Base-by-base conservation (phyloP, 345 rosid species). In the Eucalyptus melliodora region DNA sequence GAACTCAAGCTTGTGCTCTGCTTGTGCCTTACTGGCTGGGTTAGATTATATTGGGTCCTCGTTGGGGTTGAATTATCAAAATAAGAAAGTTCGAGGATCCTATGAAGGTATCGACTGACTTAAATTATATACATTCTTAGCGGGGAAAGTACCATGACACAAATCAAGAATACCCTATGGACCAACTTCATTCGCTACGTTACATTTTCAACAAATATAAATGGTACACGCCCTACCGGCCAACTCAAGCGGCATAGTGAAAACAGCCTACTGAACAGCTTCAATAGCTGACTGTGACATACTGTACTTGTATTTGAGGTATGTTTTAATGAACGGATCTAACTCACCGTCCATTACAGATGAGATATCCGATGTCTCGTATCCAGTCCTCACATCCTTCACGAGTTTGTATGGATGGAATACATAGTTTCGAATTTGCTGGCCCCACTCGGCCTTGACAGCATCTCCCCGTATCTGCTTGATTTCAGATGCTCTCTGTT, bases 361-460 rank as follows among this genome's bases (percentile, higher is more conserved):
- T 50, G 92, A 80, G 87, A 98, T 93, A 91, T 97, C 99, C 4
- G 98, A 95, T 83, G 99, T 97, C 91, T 96, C 99, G 2, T 90
- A 86, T 45, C 96, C 93, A 16, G 98, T 96, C 67, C 99, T 91
- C 8, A 97, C 96, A 88, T 98, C 99, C 89, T 98, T 97, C 72
- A 98, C 98, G 16, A 98, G 96, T 92, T 98, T 98, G 93, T 98
- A 97, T 3, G 99, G 99, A 93, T 98, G 99, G 93, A 98, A 97
- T 37, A 98, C 99, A 27, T 97, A 97, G 92, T 98, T 97, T 89
- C 98, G 88, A 81, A 97, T 97, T 89, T 97, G 99, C 91, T 97
- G 99, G 51, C 99, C 99, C 99, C 99, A 98, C 87, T 97, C 99
- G 15, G 99, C 99, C 92, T 97, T 96, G 93, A 97, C 99, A 16